These are phyloP conservation scores for Glycine soja DNA, from an alignment of 306 rosid genomes.

Conservation along the genomic window DNA sequence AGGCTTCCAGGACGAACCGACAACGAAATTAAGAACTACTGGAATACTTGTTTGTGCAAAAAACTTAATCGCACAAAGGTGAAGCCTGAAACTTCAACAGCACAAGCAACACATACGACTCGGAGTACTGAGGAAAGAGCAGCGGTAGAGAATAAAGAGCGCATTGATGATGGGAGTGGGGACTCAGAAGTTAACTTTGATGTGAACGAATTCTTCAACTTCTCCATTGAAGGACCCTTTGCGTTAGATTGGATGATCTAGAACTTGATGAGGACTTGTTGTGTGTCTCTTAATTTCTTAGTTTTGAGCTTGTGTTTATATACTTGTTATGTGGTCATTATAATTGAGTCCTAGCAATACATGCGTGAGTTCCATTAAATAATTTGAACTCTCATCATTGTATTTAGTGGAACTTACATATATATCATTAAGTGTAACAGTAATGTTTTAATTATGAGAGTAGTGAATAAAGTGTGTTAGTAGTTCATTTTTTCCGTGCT, in stretches of 20 bases:
- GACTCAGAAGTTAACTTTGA: conserved; percentile 51
- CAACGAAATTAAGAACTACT: conserved; percentile 74
- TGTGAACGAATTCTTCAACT: conserved; percentile 63
- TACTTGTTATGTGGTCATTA: neutral
- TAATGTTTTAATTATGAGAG: neutral
- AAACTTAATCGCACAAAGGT: conserved; percentile 47
- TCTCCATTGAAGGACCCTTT: conserved; percentile 51
- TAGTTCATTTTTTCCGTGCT: too few relatives aligned
- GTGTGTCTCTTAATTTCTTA: too few relatives aligned
- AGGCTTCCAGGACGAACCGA: conserved; percentile 80
- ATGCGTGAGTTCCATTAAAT: conserved; percentile 27
- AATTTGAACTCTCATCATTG: conserved; percentile 19
- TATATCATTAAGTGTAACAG: neutral
- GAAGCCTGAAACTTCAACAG: conserved; percentile 25
- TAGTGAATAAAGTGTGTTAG: neutral
- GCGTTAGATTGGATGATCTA: conserved; percentile 63
- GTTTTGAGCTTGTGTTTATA: neutral
- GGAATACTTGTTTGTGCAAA: conserved; percentile 82
- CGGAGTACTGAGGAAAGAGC: conserved; percentile 29
- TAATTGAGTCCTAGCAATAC: conserved; percentile 14
- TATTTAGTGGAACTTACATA: conserved; percentile 29
- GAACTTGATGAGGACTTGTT: too few relatives aligned
- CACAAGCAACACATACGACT: conserved; percentile 15
- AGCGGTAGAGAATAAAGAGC: conserved; percentile 27
- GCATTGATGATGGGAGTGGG: conserved; percentile 10